A percentile compares a stretch with the other conserved stretches of the same genome.
Evolutionary conservation across 2,329 filamentous ascomycete genomes (phyloP).

Genomic region (Trichoderma harzianum): DNA sequence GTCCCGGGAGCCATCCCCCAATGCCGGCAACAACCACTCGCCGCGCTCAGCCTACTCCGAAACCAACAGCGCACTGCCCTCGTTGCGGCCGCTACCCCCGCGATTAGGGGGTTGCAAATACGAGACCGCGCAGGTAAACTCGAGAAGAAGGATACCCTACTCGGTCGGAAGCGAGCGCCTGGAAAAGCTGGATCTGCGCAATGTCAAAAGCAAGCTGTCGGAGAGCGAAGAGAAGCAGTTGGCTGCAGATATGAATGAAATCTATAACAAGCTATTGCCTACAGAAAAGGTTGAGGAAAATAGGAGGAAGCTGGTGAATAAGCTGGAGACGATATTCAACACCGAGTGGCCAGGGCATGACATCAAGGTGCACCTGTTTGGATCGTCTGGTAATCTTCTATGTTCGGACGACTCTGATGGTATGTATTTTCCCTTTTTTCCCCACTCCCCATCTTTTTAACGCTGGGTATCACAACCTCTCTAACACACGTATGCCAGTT

Average conservation of each 20-base stretch:
- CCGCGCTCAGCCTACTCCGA: conserved; percentile 89
- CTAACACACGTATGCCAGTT: conserved; percentile 55
- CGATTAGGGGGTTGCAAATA: conserved; percentile 70
- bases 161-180: conserved; percentile 78
- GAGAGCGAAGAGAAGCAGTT: conserved; percentile 72
- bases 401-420: conserved; percentile 96
- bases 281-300: conserved; percentile 74
- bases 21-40: conserved; percentile 72
- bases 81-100: conserved; percentile 61
- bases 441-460: neutral
- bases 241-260: conserved; percentile 75
- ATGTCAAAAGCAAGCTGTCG: conserved; percentile 67
- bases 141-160: conserved; percentile 86
- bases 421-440: conserved; percentile 44
- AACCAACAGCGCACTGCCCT: conserved; percentile 70
- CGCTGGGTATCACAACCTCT: neutral
- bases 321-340: conserved; percentile 84
- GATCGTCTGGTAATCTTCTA: conserved; percentile 93
- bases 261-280: conserved; percentile 83
- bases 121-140: conserved; percentile 80
- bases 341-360: conserved; percentile 87
- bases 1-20: conserved; percentile 77
- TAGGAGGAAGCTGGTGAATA: conserved; percentile 72
- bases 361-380: conserved; percentile 90
- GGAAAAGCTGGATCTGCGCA: conserved; percentile 66